Evolutionary conservation across 495 filamentous ascomycete genomes (phyloP).

Genomic region (Hypoxylon trugodes): DNA sequence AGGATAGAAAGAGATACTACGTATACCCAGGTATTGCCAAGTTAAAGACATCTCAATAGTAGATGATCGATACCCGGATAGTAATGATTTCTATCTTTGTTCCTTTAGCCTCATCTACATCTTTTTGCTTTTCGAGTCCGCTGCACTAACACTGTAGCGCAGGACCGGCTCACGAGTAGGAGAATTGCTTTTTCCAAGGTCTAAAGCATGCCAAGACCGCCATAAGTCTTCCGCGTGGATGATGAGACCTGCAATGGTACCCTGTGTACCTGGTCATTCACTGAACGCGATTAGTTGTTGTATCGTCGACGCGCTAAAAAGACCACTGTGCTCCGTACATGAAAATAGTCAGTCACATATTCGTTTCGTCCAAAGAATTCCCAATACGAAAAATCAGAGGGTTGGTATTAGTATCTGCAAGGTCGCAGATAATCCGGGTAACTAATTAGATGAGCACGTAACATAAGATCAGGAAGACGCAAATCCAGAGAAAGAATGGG

Average conservation of each 20-base stretch:
- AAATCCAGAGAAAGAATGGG: too few species aligned
- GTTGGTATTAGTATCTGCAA: too few species aligned
- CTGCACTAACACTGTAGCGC: background rate
- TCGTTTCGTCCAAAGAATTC: too few species aligned
- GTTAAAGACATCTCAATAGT: too few species aligned
- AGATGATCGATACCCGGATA: background rate
- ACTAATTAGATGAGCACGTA: too few species aligned
- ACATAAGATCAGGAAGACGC: too few species aligned
- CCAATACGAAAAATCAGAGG: too few species aligned
- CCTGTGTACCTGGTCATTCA: slow-evolving; percentile 26
- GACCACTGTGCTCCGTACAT: too few species aligned
- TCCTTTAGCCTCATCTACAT: background rate
- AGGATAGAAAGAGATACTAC: too few species aligned
- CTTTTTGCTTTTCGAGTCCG: background rate
- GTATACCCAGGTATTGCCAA: too few species aligned
- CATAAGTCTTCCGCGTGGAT: slow-evolving; percentile 15
- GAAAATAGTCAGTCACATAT: too few species aligned
- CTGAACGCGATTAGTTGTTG: slow-evolving; percentile 12
- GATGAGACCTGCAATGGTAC: slow-evolving; percentile 29
- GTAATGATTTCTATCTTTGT: background rate
- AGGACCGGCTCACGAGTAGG: background rate
- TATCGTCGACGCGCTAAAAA: slow-evolving; percentile 18
- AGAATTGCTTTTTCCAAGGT: slow-evolving; percentile 17
- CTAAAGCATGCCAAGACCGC: slow-evolving; percentile 31
- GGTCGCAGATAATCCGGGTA: too few species aligned